Percentiles rank a stretch among this genome's conserved stretches.
Conservation (phyloP, 306 rosid genomes). For the Cercis canadensis region DNA sequence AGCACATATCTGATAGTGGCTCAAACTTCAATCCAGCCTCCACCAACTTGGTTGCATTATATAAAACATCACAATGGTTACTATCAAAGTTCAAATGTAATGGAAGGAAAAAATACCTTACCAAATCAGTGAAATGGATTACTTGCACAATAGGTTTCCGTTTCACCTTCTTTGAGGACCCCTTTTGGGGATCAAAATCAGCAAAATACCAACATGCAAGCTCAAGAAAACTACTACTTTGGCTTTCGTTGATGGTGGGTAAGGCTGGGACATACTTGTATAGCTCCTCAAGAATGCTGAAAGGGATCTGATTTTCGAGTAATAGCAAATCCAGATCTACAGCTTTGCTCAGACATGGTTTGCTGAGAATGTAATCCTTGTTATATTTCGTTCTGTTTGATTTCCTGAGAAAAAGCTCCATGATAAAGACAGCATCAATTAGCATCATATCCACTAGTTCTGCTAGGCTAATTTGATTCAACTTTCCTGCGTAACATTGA, state of each 20-base stretch:
- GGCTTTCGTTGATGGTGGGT: background rate
- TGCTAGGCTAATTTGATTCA: too few relatives aligned
- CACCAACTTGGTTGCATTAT: constrained; percentile 24
- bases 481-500: background rate
- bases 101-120: constrained; percentile 31
- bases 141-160: background rate
- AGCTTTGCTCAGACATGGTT: constrained; percentile 40
- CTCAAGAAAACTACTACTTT: background rate
- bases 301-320: constrained; percentile 50
- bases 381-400: background rate
- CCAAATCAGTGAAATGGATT: constrained; percentile 41
- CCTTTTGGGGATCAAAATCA: background rate
- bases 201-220: background rate
- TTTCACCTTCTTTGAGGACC: background rate
- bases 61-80: background rate
- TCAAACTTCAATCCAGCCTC: constrained; percentile 30
- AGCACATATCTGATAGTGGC: background rate
- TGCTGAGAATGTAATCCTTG: constrained; percentile 16
- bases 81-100: background rate
- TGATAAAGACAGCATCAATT: constrained; percentile 41
- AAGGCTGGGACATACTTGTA: background rate
- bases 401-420: constrained; percentile 34
- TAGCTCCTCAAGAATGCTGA: constrained; percentile 25
- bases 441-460: background rate
- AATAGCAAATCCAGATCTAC: constrained; percentile 31